Evolutionary conservation across 805 yeast species (phyloP), one percentile per base, ranked within the genome.

Genomic region (Hanseniaspora lachancei): DNA sequence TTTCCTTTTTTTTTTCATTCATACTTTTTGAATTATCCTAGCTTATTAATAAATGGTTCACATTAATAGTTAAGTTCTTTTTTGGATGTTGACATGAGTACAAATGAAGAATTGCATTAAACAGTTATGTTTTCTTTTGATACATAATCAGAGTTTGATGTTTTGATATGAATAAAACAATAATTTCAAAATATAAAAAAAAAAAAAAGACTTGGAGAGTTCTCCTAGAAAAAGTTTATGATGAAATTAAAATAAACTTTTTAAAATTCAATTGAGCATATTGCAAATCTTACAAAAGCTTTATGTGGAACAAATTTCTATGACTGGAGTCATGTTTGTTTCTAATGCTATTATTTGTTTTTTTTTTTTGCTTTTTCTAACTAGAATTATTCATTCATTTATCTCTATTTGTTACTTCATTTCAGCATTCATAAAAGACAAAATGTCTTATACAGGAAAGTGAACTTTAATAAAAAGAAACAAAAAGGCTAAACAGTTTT

Each of bases 181-280:
- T 41, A 41, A 41, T 41, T 32, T 32, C 15, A 12, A 32, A n/a
- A n/a, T n/a, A 32, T 32, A 10, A 12, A 10, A 13, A 32, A 16
- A 51, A 50, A 20, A 38, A 16, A 27, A 44, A 44, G 18, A 40
- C 46, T 52, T 41, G 56, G 56, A 52, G 56, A 52, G 56, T 49
- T 38, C 56, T 52, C 56, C 56, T 46, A 44, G 44, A 44, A 42
- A 44, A 46, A 44, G 56, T 52, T 52, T 52, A 52, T 29, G 44
- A 41, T 21, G 21, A 41, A 32, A 27, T 27, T 8, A 23, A 44
- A 20, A 46, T 46, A 46, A 46, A 46, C 49, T 46, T 46, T 46
- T 46, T 46, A 27, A 46, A 46, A 46, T 29, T 29, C 36, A 27
- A 46, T 32, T 27, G 24, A 27, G 47, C 47, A 43, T n/a, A 27